Evolutionary conservation across 768 basidiomycete genomes (phyloP).

Genomic region (Tephrocybe sp.): DNA sequence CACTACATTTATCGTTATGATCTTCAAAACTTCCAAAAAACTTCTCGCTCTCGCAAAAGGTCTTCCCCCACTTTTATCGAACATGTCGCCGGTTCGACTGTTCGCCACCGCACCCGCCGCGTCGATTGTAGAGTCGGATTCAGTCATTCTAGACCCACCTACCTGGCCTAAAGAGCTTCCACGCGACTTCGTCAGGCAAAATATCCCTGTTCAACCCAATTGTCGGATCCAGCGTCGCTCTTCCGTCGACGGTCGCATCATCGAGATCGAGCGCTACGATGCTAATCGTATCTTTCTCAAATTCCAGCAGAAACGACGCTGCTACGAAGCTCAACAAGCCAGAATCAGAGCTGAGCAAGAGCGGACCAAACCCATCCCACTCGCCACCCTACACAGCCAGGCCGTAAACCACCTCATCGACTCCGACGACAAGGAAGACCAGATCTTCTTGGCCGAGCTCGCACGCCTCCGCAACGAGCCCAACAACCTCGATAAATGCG

Average conservation of each 20-base stretch:
- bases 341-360: neutral
- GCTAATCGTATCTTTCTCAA: constrained; percentile 1
- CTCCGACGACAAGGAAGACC: constrained; percentile 8
- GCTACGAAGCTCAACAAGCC: constrained; percentile 7
- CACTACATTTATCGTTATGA: constrained; percentile 1
- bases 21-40: constrained; percentile 9
- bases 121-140: neutral
- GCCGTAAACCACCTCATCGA: neutral
- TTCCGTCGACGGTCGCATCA: constrained; percentile 6
- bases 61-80: constrained; percentile 2
- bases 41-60: constrained; percentile 10
- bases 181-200: constrained; percentile 5
- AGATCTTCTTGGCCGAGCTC: constrained; percentile 12
- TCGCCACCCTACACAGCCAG: constrained; percentile 2
- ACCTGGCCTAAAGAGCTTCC: constrained; percentile 6
- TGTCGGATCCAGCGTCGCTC: constrained; percentile 1
- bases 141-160: constrained; percentile 4
- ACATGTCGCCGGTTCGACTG: constrained; percentile 11
- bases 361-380: neutral
- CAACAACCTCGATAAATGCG: constrained; percentile 5
- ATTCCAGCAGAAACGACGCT: constrained; percentile 2
- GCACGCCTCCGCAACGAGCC: constrained; percentile 4
- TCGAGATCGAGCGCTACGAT: neutral
- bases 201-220: too few species aligned
- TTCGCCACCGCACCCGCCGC: constrained; percentile 3